A percentile compares a stretch with the other conserved stretches of the same genome.
Evolutionary conservation across 1,139 yeast genomes (phyloP).

Genomic region (Debaryomyces udenii): DNA sequence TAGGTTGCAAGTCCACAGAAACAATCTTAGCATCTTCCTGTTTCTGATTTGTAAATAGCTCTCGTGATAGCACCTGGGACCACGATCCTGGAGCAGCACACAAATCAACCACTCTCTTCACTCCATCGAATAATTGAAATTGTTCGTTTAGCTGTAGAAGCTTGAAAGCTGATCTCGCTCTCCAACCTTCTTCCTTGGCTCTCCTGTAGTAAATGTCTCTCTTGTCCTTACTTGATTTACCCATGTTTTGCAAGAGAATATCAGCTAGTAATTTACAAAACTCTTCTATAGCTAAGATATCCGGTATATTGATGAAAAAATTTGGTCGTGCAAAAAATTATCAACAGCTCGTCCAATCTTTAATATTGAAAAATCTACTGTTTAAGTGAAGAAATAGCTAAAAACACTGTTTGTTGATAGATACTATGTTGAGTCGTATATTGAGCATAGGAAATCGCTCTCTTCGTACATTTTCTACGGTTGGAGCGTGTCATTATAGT

Average conservation of each 20-base stretch:
- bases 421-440: slow-evolving; percentile 7
- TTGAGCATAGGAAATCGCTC: slow-evolving; percentile 4
- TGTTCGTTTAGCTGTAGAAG: slow-evolving; percentile 87
- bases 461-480: slow-evolving; percentile 2
- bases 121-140: slow-evolving; percentile 75
- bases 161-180: slow-evolving; percentile 96
- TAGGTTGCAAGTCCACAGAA: slow-evolving; percentile 95
- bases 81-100: slow-evolving; percentile 99
- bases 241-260: slow-evolving; percentile 52
- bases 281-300: too few species aligned
- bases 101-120: slow-evolving; percentile 85
- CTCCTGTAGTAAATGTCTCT: slow-evolving; percentile 86
- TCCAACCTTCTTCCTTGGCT: slow-evolving; percentile 97
- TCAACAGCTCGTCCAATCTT: slow-evolving; percentile 8
- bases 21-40: slow-evolving; percentile 68
- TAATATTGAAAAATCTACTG: background rate
- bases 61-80: slow-evolving; percentile 91
- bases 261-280: too few species aligned
- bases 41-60: slow-evolving; percentile 49
- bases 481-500: slow-evolving; percentile 4
- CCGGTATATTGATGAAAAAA: slow-evolving; percentile 10
- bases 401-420: background rate
- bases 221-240: slow-evolving; percentile 93
- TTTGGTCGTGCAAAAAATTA: slow-evolving; percentile 7
- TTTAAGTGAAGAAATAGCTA: background rate